Evolutionary conservation across 805 yeast genomes (phyloP).

Genomic region (Yarrowia osloensis): DNA sequence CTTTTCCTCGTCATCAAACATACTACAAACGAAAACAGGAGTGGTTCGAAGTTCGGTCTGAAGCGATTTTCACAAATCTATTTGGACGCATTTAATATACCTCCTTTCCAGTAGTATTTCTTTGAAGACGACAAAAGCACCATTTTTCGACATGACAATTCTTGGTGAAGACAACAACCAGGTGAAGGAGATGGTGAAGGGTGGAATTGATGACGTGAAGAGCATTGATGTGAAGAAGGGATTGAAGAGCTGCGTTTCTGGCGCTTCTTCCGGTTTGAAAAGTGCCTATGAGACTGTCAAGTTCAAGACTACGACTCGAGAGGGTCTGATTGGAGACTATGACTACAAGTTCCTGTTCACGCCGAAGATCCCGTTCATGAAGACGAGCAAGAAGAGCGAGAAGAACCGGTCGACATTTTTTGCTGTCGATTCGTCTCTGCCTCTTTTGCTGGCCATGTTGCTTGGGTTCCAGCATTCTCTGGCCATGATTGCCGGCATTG

Average conservation of each 20-base stretch:
- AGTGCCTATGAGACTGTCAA: conserved; percentile 1
- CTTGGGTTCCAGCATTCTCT: conserved; percentile 86
- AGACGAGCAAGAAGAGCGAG: conserved; percentile 46
- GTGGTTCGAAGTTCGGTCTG: conserved; percentile 29
- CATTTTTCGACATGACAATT: conserved; percentile 2
- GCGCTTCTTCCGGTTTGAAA: background rate
- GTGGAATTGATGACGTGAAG: background rate
- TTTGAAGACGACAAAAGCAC: background rate
- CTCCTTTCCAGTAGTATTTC: background rate
- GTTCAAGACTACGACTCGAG: conserved; percentile 59
- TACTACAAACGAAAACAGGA: conserved; percentile 6
- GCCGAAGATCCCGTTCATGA: conserved; percentile 72
- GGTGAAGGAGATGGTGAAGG: background rate
- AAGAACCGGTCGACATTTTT: conserved; percentile 69
- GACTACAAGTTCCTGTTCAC: conserved; percentile 78
- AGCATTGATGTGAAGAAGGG: background rate
- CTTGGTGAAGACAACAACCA: background rate
- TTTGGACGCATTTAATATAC: conserved; percentile 26
- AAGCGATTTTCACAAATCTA: conserved; percentile 1
- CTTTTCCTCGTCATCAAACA: conserved; percentile 20
- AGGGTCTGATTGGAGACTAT: conserved; percentile 82
- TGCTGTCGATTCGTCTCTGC: conserved; percentile 77
- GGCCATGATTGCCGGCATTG: conserved; percentile 90
- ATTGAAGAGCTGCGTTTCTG: background rate
- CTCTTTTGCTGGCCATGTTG: conserved; percentile 70